phyloP scores from a whole-genome alignment of 2,329 filamentous ascomycete genomes.

The Fusarium continuum region DNA sequence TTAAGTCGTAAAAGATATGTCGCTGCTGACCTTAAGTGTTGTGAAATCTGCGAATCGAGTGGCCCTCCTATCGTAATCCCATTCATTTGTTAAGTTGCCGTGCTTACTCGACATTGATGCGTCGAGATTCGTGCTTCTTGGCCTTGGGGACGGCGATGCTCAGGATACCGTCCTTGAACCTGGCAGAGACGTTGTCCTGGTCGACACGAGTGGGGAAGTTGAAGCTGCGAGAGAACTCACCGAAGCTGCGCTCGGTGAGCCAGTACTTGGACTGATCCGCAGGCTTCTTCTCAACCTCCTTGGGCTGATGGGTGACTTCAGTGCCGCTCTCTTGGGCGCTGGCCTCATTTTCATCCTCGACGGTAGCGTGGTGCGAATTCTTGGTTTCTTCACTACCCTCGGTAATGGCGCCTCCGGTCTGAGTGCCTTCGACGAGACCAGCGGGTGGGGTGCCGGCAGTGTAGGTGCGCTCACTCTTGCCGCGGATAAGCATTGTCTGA shows the following conservation, averaged over 20 bases:
- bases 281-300: slow-evolving; percentile 46
- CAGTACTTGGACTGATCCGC: slow-evolving; percentile 70
- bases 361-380: slow-evolving; percentile 65
- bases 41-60: neutral
- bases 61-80: neutral
- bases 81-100: neutral
- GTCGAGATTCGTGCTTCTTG: slow-evolving; percentile 64
- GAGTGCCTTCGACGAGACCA: slow-evolving; percentile 57
- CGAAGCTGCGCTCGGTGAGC: slow-evolving; percentile 72
- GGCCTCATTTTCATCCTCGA: slow-evolving; percentile 65
- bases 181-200: slow-evolving; percentile 68
- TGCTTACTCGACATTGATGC: slow-evolving; percentile 63
- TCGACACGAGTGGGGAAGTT: slow-evolving; percentile 72
- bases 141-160: slow-evolving; percentile 72
- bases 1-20: slow-evolving; percentile 6
- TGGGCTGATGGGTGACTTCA: slow-evolving; percentile 37
- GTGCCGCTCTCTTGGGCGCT: slow-evolving; percentile 33
- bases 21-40: neutral
- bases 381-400: slow-evolving; percentile 52
- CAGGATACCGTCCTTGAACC: slow-evolving; percentile 72
- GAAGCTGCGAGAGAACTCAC: slow-evolving; percentile 74
- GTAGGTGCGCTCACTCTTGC: slow-evolving; percentile 72
- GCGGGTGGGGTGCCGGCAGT: slow-evolving; percentile 62
- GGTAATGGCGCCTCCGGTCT: slow-evolving; percentile 51
- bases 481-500: slow-evolving; percentile 76